Conservation (phyloP, 495 filamentous ascomycete genomes). For the Neurospora intermedia region DNA sequence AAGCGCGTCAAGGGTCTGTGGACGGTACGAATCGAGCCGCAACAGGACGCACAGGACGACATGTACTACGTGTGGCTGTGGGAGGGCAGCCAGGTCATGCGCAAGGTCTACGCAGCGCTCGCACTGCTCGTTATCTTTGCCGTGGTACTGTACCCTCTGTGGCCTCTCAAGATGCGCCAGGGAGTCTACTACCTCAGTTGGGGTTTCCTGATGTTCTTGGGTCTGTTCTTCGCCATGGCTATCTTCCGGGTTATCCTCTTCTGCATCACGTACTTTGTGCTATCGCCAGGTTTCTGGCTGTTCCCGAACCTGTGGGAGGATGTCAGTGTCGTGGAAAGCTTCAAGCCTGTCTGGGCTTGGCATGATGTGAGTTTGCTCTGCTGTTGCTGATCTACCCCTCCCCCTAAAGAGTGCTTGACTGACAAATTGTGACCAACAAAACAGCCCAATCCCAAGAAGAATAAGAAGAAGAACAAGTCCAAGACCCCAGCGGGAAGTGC, state of each 20-base stretch:
- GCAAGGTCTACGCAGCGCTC: conserved; percentile 78
- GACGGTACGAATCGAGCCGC: conserved; percentile 93
- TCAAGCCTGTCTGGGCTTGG: conserved; percentile 96
- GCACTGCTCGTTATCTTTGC: conserved; percentile 74
- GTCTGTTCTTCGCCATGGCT: conserved; percentile 94
- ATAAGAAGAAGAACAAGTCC: conserved; percentile 56
- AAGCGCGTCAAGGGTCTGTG: conserved; percentile 93
- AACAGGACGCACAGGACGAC: conserved; percentile 84
- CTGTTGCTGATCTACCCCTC: background rate
- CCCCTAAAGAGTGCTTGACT: conserved; percentile 3
- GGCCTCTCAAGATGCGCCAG: conserved; percentile 81
- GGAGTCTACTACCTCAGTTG: conserved; percentile 98
- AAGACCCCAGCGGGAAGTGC: conserved; percentile 30
- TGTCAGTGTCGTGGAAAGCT: conserved; percentile 96
- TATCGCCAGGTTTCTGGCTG: conserved; percentile 85
- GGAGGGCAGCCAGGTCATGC: conserved; percentile 86
- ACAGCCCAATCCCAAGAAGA: conserved; percentile 24
- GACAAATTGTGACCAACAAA: background rate
- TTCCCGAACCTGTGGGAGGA: conserved; percentile 99
- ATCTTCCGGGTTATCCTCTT: conserved; percentile 96
- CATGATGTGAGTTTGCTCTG: conserved; percentile 62
- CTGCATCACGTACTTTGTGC: conserved; percentile 75
- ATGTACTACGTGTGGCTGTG: conserved; percentile 97
- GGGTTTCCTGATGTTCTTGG: conserved; percentile 83
- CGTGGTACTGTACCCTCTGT: conserved; percentile 90